These are phyloP conservation scores for Nissolia schottii DNA, from an alignment of 306 rosid species.

Conservation along the genomic window DNA sequence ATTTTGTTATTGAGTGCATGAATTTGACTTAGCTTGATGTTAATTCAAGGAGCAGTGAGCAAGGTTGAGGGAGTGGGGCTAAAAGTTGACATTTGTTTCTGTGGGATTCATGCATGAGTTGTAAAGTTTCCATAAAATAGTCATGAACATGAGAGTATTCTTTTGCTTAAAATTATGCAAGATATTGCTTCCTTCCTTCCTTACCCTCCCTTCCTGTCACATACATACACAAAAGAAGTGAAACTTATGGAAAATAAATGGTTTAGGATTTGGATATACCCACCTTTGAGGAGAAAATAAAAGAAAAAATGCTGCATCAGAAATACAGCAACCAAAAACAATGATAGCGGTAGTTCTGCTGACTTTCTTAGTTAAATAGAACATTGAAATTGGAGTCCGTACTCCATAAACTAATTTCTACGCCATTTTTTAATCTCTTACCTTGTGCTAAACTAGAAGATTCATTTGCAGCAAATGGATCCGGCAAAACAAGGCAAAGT, in stretches of 20 bases:
- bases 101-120: not conserved
- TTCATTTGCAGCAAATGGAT: constrained; percentile 83
- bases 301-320: constrained; percentile 8
- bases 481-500: constrained; percentile 85
- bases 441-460: constrained; percentile 23
- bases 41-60: constrained; percentile 1
- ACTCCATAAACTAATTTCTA: not conserved
- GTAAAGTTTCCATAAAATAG: constrained; percentile 11
- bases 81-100: constrained; percentile 7
- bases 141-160: not conserved
- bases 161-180: not conserved
- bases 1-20: not conserved
- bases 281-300: not conserved
- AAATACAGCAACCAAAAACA: not conserved
- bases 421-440: not conserved
- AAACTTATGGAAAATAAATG: not conserved
- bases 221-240: constrained; percentile 1
- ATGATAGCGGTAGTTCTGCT: not conserved
- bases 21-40: not conserved
- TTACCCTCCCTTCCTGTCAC: not conserved
- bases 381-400: constrained; percentile 7
- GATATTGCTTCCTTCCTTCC: not conserved
- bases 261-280: not conserved
- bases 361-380: constrained; percentile 5
- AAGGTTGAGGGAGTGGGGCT: not conserved